Base-by-base conservation (phyloP, 805 yeast species). In the Kodamaea nitidulidarum region DNA sequence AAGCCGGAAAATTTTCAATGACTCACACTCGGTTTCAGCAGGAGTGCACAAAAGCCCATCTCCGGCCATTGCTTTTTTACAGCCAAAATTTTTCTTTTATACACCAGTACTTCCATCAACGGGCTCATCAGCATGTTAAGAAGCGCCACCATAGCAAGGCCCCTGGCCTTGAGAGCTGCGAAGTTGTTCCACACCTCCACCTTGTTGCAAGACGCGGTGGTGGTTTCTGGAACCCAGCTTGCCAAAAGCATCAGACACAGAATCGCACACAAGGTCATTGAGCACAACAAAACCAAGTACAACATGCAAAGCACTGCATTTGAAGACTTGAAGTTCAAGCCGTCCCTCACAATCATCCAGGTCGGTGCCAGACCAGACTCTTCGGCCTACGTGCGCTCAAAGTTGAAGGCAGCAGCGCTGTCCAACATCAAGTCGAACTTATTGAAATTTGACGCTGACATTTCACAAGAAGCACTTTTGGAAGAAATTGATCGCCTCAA, bases 351-450 rank as follows among this genome's bases (percentile, higher is more conserved):
- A 28, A 88, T 91, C 50, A 71, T 91, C 44, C 98, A 91, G 65
- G 95, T 91, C 24, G 97, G 98, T 31, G 73, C 70, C 37, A 75
- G 97, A 46, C 91, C 91, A 21, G 98, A 91, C 58, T 86, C 96
- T 2, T 76, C 86, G 10, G 86, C 96, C 8, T 91, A 91, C 64
- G 97, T 91, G 39, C 78, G 82, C 46, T 86, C 90, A 82, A 91
- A 91, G 65, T 71, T 86, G 49, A 88, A 85, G 67, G 95, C 96
- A 10, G 95, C 96, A 24, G 68, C 75, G 35, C 90, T 86, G 46
- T 90, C 95, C 21, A 81, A 83, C 42, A 83, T 93, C 41, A 67
- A 65, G 26, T 87, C 93, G 42, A 73, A 71, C 16, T 67, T 86
- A 42, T 58, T 81, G 49, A 81, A 79, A 47, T 75, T 87, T 44